Conservation (phyloP, 2,329 filamentous ascomycete species). For the Stachybotrys elegans region DNA sequence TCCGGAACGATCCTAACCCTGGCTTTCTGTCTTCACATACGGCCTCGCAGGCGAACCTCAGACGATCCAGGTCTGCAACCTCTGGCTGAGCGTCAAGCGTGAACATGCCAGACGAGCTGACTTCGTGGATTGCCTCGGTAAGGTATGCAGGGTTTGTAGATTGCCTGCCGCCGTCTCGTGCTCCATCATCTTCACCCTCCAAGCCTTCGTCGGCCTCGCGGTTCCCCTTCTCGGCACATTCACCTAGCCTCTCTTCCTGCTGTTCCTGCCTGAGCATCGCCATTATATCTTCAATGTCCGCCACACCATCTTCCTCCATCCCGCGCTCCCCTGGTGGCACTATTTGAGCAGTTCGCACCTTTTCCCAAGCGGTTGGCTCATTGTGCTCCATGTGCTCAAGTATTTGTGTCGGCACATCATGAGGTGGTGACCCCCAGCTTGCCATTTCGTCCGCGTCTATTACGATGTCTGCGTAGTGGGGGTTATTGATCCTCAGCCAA, state of each 20-base stretch:
- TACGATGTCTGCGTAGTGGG: conserved; percentile 1
- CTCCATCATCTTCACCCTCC: background rate
- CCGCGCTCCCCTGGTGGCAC: conserved; percentile 3
- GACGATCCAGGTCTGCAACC: too few species aligned
- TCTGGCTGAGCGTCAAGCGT: too few species aligned
- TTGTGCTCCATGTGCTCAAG: conserved; percentile 1
- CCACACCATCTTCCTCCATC: background rate
- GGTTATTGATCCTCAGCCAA: conserved; percentile 4
- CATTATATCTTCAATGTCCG: conserved; percentile 1
- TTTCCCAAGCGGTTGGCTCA: background rate
- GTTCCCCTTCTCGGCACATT: background rate
- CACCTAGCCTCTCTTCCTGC: background rate
- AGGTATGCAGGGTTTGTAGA: too few species aligned
- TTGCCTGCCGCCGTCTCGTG: background rate
- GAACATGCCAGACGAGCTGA: too few species aligned
- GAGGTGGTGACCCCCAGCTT: conserved; percentile 1
- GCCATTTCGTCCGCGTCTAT: conserved; percentile 4
- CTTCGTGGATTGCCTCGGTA: too few species aligned
- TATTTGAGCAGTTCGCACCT: background rate
- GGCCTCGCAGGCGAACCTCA: too few species aligned
- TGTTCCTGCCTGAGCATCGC: background rate
- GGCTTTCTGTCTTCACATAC: too few species aligned
- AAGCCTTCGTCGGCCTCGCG: background rate
- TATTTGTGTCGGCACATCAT: background rate
- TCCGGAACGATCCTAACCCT: too few species aligned